phyloP scores from a whole-genome alignment of 345 rosid genomes.

The Populus davidiana region DNA sequence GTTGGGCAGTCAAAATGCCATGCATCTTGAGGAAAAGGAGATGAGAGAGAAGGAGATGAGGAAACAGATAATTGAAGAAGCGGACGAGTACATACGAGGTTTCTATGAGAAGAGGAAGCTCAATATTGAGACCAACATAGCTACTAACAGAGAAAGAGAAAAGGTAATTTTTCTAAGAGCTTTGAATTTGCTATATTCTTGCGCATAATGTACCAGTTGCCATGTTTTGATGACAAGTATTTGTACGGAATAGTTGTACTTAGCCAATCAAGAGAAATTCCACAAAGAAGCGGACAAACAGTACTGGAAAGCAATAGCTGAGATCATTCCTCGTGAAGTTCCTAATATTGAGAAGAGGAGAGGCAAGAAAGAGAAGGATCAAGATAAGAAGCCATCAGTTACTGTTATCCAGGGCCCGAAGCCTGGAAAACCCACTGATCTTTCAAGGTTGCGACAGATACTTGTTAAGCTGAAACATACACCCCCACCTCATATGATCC shows the following conservation, averaged over 20 bases:
- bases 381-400: constrained; percentile 28
- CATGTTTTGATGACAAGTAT: background rate
- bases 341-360: constrained; percentile 35
- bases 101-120: constrained; percentile 34
- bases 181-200: background rate
- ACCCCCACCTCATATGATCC: constrained; percentile 38
- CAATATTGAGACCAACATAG: constrained; percentile 31
- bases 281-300: constrained; percentile 36
- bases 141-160: constrained; percentile 28
- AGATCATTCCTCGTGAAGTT: constrained; percentile 30
- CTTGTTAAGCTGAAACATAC: constrained; percentile 34
- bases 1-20: constrained; percentile 25
- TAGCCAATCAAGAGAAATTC: constrained; percentile 33
- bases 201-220: background rate
- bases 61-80: constrained; percentile 32
- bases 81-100: constrained; percentile 23
- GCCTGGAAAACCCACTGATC: constrained; percentile 38
- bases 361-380: constrained; percentile 40
- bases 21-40: constrained; percentile 35
- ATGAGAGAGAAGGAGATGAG: constrained; percentile 36
- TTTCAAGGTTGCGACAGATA: constrained; percentile 33
- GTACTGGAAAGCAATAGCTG: constrained; percentile 37
- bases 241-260: constrained; percentile 19
- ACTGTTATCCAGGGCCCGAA: constrained; percentile 35
- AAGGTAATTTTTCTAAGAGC: constrained; percentile 12